A percentile compares a stretch with the other conserved stretches of the same genome.
Evolutionary conservation across 2,329 filamentous ascomycete species (phyloP).

Genomic region (Didymella keratinophila): DNA sequence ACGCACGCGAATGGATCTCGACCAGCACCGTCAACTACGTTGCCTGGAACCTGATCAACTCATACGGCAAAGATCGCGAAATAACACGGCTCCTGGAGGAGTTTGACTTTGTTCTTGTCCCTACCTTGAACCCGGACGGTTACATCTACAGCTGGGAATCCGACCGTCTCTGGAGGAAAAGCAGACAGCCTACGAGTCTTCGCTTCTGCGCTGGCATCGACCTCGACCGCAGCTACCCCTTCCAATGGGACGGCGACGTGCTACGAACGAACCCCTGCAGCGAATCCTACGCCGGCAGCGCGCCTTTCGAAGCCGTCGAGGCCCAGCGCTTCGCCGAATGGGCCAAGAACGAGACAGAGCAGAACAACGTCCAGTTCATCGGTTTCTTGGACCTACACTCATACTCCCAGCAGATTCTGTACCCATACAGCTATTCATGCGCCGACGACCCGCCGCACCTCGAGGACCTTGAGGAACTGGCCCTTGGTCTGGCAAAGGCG

Average conservation of each 20-base stretch:
- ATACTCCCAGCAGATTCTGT: conserved; percentile 93
- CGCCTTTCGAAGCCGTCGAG: conserved; percentile 84
- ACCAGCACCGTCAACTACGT: conserved; percentile 90
- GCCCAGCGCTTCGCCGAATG: conserved; percentile 78
- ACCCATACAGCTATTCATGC: conserved; percentile 91
- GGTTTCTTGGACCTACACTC: conserved; percentile 90
- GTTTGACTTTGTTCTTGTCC: conserved; percentile 89
- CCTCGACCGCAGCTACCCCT: conserved; percentile 85
- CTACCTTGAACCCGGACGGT: conserved; percentile 90
- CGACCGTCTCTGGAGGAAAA: conserved; percentile 95
- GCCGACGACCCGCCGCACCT: conserved; percentile 77
- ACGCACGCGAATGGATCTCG: conserved; percentile 96
- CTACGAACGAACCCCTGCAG: conserved; percentile 80
- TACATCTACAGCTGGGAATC: conserved; percentile 93
- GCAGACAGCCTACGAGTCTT: conserved; percentile 81
- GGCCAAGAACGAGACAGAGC: conserved; percentile 78
- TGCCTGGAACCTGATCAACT: conserved; percentile 85
- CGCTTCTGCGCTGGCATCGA: conserved; percentile 88
- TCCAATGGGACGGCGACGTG: conserved; percentile 77
- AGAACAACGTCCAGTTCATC: conserved; percentile 77
- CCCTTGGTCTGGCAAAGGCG: conserved; percentile 84
- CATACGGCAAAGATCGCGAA: conserved; percentile 74
- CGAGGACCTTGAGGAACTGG: conserved; percentile 92
- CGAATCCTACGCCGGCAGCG: conserved; percentile 84
- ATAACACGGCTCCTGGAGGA: conserved; percentile 81